These are phyloP conservation scores for Asclepias syriaca DNA, from an alignment of 257 asterid species.

Conservation along the genomic window DNA sequence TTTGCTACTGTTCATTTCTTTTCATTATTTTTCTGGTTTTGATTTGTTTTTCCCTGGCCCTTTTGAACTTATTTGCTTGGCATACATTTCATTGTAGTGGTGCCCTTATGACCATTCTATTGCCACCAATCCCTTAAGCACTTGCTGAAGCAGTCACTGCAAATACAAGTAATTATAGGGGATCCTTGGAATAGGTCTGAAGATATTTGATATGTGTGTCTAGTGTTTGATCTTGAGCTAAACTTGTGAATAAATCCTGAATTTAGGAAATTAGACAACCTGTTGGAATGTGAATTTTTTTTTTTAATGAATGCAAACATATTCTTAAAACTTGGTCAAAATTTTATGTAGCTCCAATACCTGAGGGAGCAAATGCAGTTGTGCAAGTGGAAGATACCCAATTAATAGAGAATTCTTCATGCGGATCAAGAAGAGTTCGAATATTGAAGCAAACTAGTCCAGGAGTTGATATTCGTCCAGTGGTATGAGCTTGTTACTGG, in stretches of 20 bases:
- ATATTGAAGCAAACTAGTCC: slow-evolving; percentile 56
- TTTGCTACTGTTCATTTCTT: background rate
- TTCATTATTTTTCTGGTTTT: background rate
- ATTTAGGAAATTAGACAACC: background rate
- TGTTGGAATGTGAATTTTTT: slow-evolving; percentile 6
- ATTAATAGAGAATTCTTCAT: slow-evolving; percentile 35
- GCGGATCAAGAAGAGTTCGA: slow-evolving; percentile 46
- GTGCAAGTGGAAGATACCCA: slow-evolving; percentile 89
- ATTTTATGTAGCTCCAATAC: slow-evolving; percentile 70
- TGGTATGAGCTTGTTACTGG: slow-evolving; percentile 49
- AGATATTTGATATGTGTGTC: background rate
- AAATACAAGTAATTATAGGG: background rate
- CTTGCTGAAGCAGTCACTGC: background rate
- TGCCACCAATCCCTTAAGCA: background rate
- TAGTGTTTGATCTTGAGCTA: background rate
- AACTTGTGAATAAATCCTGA: background rate
- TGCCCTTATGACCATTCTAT: background rate
- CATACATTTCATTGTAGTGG: background rate
- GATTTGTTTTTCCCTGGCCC: background rate
- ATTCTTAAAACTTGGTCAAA: background rate
- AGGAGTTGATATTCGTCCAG: slow-evolving; percentile 84
- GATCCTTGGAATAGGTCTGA: background rate
- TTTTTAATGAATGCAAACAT: background rate
- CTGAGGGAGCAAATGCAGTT: slow-evolving; percentile 91
- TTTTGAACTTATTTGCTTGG: background rate